Conservation (phyloP, 2,329 filamentous ascomycete genomes). For the Septoria linicola region DNA sequence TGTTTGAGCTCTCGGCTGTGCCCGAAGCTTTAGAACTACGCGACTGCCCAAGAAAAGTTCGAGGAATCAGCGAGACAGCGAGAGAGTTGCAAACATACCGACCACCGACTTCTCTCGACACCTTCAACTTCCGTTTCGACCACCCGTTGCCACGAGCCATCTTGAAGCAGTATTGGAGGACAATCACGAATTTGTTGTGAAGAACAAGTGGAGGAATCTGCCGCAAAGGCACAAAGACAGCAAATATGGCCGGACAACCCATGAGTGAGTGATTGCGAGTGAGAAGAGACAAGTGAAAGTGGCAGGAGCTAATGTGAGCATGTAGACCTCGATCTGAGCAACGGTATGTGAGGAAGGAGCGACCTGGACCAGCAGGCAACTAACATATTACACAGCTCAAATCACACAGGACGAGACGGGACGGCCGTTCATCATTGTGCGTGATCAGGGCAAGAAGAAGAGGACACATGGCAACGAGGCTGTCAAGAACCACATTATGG, state of each 20-base stretch:
- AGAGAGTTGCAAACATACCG: conserved; percentile 5
- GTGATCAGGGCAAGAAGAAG: conserved; percentile 98
- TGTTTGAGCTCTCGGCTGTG: conserved; percentile 11
- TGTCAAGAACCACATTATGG: conserved; percentile 96
- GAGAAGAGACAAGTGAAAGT: conserved; percentile 10
- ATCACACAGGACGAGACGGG: conserved; percentile 97
- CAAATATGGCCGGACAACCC: conserved; percentile 51
- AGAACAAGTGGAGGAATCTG: conserved; percentile 5
- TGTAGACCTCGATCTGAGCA: conserved; percentile 76
- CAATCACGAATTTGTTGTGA: not conserved
- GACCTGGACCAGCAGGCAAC: not conserved
- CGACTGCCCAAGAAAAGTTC: conserved; percentile 16
- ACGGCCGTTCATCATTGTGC: conserved; percentile 93
- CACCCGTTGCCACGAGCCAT: conserved; percentile 11
- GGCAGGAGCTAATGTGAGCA: conserved; percentile 16
- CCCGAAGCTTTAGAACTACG: conserved; percentile 1
- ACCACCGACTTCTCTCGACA: not conserved
- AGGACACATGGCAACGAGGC: conserved; percentile 94
- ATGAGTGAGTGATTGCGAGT: conserved; percentile 68
- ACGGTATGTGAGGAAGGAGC: conserved; percentile 58
- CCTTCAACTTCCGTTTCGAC: not conserved
- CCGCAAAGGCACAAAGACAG: conserved; percentile 6
- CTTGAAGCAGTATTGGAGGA: not conserved
- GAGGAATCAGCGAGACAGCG: conserved; percentile 1
- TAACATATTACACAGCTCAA: conserved; percentile 51